A percentile compares a stretch with the other conserved stretches of the same genome.
Conservation (phyloP, 768 basidiomycete genomes). For the Asterophora lycoperdoides region DNA sequence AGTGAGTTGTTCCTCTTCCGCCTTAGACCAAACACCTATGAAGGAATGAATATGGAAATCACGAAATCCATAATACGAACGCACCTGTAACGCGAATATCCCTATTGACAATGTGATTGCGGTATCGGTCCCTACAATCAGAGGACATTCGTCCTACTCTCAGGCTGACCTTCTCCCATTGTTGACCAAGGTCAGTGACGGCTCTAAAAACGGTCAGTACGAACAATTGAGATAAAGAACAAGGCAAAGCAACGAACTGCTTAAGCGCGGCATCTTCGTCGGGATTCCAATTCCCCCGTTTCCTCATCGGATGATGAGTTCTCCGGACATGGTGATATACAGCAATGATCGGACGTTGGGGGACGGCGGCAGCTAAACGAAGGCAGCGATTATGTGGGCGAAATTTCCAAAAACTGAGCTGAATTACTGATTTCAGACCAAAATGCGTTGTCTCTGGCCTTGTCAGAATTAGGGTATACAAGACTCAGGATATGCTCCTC, state of each 20-base stretch:
- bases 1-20: constrained; percentile 73
- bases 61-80: constrained; percentile 9
- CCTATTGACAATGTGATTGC: constrained; percentile 73
- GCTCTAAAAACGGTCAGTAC: constrained; percentile 43
- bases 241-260: constrained; percentile 40
- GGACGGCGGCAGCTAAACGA: constrained; percentile 57
- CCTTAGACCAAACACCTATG: constrained; percentile 68
- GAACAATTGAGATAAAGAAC: not conserved
- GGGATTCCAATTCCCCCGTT: constrained; percentile 65
- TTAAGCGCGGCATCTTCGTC: constrained; percentile 62
- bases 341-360: constrained; percentile 74
- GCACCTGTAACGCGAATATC: constrained; percentile 58
- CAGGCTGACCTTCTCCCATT: constrained; percentile 76
- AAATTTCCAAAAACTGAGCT: not conserved
- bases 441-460: constrained; percentile 59
- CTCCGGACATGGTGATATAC: constrained; percentile 82
- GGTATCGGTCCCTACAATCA: constrained; percentile 83
- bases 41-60: not conserved
- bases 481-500: constrained; percentile 55
- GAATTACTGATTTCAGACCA: constrained; percentile 77
- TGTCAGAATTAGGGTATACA: constrained; percentile 65
- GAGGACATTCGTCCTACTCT: constrained; percentile 70
- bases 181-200: constrained; percentile 62
- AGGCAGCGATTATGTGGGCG: constrained; percentile 1
- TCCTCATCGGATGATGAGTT: constrained; percentile 61